Base-by-base conservation (phyloP, 495 filamentous ascomycete genomes). In the Aspergillus carlsbadensis region DNA sequence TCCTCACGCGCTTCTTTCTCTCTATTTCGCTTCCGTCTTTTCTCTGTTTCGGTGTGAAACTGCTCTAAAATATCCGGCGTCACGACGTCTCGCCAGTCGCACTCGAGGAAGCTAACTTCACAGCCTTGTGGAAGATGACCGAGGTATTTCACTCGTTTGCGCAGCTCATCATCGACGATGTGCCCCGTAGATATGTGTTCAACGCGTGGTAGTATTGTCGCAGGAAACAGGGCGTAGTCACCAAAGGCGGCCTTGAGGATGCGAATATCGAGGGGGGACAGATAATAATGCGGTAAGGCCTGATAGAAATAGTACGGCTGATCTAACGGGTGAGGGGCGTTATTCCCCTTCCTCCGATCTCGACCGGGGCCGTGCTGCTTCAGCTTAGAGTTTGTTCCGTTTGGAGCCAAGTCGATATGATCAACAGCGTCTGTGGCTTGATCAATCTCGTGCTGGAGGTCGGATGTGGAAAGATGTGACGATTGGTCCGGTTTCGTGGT, bases 11-110 rank as follows among this genome's bases (percentile, higher is more conserved):
- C 78, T 45, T 94, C 91, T 70, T 97, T 98, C 54, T 98, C 95
- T 29, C 79, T 75, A 65, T 96, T 94, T 39, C 81, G 76, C 64
- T 87, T 91, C 33, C 91, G 79, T 31, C 94, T 78, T 42, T 85
- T 82, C 58, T 92, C 89, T 37, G 92, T 89, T 62, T 97, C 92
- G 2, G 75, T 66, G 17, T 77, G 76, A 72, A 96, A 98, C 2
- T 77, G 74, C 15, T 82, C 83, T 14, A 98, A 74, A 10, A 93
- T 78, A 43, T 92, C 90, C 2, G 84, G 78, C 6, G 81, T 73
- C 15, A 98, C 90, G 14, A 92, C 84, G 60, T 96, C 94, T 1
- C 91, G 91, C 94, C 94, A 98, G 67, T 98, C 91, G 62, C 94
- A 98, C 70, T 98, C 94, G 0, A 98, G 74, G 63, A 98, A 98